Base-by-base conservation (phyloP, 177 flowering plant species). In the Telopea speciosissima region DNA sequence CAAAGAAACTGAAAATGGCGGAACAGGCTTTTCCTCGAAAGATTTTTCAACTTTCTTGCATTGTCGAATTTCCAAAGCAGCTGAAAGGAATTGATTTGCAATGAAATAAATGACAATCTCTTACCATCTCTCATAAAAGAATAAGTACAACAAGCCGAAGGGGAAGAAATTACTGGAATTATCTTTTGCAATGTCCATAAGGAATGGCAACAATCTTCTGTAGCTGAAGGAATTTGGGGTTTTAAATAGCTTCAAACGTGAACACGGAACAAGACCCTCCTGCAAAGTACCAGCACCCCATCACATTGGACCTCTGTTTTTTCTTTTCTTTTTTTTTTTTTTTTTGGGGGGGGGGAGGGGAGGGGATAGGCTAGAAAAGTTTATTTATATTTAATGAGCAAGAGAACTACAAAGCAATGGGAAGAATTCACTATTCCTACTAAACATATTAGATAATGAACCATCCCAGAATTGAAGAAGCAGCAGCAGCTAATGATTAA, bases 161-260 rank as follows among this genome's bases (percentile, higher is more conserved):
- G 62, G 9, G 5, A 22, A 72, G 58, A 54, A 58, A 11, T 83
- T 81, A 84, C 88, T 52, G 7, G 81, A 75, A 62, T 68, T 49
- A 65, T 76, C 80, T 61, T 82, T 77, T 0, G 80, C 70, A 25
- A 84, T 72, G 59, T 81, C 81, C 79, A 78, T 84, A 69, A 90
- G 83, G 76, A 68, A 89, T 22, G 97, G 97, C 74, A 90, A 87
- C 83, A 89, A 54, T 74, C 90, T 87, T 77, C 81, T 86, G 69
- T 86, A 89, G 74, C 84, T 83, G 70, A 86, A 66, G 36, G 90
- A 89, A 62, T 76, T 79, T 3, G 88, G 84, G 65, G 81, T 65
- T 56, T 78, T 83, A 71, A 85, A 86, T 33, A 87, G 62, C 79
- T 79, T 89, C 23, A 52, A 8, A 58, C 79, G 77, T 1, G 79